phyloP scores from a whole-genome alignment of 2,329 filamentous ascomycete species.

The Coniella vitis region DNA sequence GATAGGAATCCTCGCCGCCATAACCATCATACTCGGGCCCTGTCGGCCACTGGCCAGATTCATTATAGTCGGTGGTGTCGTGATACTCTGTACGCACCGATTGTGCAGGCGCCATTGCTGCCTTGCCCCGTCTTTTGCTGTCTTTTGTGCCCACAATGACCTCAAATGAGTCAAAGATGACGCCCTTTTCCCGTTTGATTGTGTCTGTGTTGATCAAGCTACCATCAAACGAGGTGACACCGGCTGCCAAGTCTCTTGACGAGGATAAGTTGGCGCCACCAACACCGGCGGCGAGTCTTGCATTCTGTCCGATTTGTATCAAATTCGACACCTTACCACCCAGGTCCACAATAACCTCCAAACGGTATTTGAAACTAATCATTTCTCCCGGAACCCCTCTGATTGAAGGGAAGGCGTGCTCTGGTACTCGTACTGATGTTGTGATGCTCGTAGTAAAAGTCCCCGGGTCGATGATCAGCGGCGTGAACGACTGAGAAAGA shows the following conservation, averaged over 20 bases:
- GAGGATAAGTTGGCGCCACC: conserved; percentile 22
- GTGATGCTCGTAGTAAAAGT: conserved; percentile 75
- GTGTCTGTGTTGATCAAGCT: conserved; percentile 83
- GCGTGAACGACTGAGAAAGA: conserved; percentile 78
- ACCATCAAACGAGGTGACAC: conserved; percentile 36
- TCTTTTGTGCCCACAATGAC: conserved; percentile 82
- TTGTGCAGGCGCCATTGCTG: conserved; percentile 15
- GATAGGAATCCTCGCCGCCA: conserved; percentile 6
- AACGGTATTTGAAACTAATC: conserved; percentile 90
- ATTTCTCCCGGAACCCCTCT: conserved; percentile 82
- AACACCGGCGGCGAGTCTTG: conserved; percentile 33
- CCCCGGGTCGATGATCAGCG: conserved; percentile 77
- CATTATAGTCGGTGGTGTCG: conserved; percentile 18
- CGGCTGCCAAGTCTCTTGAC: conserved; percentile 15
- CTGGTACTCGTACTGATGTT: conserved; percentile 77
- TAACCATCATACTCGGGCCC: conserved; percentile 18
- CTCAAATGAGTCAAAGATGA: conserved; percentile 83
- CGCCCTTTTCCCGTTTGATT: conserved; percentile 80
- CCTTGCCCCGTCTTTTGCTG: conserved; percentile 49
- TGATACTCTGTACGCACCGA: conserved; percentile 20
- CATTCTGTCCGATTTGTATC: conserved; percentile 54
- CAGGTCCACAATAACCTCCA: conserved; percentile 88
- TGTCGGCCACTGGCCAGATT: conserved; percentile 19
- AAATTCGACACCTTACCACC: conserved; percentile 79
- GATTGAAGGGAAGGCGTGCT: conserved; percentile 89